These are phyloP conservation scores for Lathyrus tuberosus DNA, from an alignment of 306 rosid genomes.

Conservation along the genomic window DNA sequence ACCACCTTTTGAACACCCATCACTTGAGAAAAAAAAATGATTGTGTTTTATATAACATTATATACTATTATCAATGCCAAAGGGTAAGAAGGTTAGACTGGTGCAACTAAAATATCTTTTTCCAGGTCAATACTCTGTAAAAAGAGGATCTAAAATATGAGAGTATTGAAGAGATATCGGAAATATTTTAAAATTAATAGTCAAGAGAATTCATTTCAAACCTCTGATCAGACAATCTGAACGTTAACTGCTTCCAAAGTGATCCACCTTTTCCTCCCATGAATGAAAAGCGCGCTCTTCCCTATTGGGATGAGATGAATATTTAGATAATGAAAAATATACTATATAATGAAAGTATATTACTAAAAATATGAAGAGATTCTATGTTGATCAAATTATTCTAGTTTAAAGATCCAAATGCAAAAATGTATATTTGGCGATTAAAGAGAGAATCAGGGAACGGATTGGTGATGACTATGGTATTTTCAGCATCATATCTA, in stretches of 20 bases:
- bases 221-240: constrained; percentile 79
- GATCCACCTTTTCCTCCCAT: constrained; percentile 96
- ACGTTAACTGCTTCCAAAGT: constrained; percentile 90
- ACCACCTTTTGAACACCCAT: constrained; percentile 55
- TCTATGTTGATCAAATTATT: neutral
- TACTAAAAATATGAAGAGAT: constrained; percentile 23
- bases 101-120: constrained; percentile 21
- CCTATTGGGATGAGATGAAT: constrained; percentile 47
- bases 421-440: constrained; percentile 18
- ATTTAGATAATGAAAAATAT: neutral
- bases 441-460: constrained; percentile 19
- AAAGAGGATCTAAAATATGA: constrained; percentile 16
- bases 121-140: constrained; percentile 21
- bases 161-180: constrained; percentile 25
- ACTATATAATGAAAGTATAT: constrained; percentile 10
- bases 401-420: constrained; percentile 19
- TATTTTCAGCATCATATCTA: constrained; percentile 26
- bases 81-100: neutral
- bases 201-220: constrained; percentile 40
- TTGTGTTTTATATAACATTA: too few species aligned
- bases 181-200: constrained; percentile 23
- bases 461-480: neutral
- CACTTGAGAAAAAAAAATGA: constrained; percentile 57
- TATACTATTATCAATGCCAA: neutral
- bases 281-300: constrained; percentile 93